Conservation (phyloP, 179 eudicot species). For the Heliamphora pulchella region DNA sequence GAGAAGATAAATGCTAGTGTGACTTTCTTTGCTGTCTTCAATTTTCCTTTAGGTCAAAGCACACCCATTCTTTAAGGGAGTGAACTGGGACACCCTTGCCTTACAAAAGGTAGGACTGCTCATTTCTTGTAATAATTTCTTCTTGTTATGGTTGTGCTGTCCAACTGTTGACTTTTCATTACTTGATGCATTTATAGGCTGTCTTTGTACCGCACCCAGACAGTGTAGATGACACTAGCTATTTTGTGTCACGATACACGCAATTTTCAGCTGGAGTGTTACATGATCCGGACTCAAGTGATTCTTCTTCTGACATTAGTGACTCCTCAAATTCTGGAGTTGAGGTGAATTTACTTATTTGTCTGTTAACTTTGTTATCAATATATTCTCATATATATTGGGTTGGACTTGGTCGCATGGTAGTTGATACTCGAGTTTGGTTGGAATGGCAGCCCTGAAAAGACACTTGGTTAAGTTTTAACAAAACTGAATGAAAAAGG, state of each 20-base stretch:
- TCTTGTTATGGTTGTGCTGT: neutral
- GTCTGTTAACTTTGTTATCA: neutral
- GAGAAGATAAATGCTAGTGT: conserved; percentile 8
- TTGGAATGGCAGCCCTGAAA: neutral
- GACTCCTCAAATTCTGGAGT: conserved; percentile 30
- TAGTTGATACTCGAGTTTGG: neutral
- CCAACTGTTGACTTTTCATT: neutral
- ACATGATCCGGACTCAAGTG: conserved; percentile 28
- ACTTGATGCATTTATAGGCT: conserved; percentile 32
- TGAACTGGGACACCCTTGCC: conserved; percentile 62
- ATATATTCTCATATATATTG: too few relatives aligned
- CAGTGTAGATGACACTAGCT: conserved; percentile 58
- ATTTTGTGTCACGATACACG: conserved; percentile 49
- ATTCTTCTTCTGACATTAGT: conserved; percentile 40
- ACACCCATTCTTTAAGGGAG: conserved; percentile 55
- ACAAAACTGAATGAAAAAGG: neutral
- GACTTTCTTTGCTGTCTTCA: conserved; percentile 3
- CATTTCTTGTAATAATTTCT: neutral
- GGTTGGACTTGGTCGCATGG: neutral
- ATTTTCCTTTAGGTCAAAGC: conserved; percentile 42
- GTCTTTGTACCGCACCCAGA: conserved; percentile 62
- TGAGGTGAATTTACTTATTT: conserved; percentile 29
- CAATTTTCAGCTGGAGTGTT: conserved; percentile 34
- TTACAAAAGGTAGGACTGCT: conserved; percentile 39
- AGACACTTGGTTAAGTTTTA: too few relatives aligned